Evolutionary conservation across 1,284 basidiomycete species (phyloP), one percentile per base, ranked within the genome.

Genomic region (Phenoliferia sp.): DNA sequence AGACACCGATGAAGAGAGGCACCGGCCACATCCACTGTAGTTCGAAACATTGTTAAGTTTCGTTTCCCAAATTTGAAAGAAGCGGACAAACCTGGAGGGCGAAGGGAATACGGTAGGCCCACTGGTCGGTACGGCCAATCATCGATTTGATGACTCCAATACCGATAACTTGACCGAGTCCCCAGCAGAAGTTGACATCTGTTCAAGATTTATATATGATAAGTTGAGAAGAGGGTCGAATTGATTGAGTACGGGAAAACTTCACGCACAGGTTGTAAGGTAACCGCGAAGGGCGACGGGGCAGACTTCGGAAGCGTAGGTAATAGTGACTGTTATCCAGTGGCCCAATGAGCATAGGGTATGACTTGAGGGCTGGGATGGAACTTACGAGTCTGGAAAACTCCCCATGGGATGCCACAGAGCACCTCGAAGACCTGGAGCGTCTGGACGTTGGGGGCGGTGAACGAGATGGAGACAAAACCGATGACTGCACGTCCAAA

Each of bases 231-330:
- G 22, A 54, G 15, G 22, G 7, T 19, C 22, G 10, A 26, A 9
- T 54, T 26, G 50, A 54, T 28, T 15, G n/a, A 54, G n/a, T 9
- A n/a, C 10, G 50, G n/a, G 22, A 28, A n/a, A n/a, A 28, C 10
- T 10, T 7, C 22, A 54, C 50, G 50, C 22, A 54, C 50, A 52
- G 57, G 81, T 79, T 34, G 82, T 83, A 19, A 83, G 76, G 74
- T 81, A 81, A 10, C 22, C 36, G 36, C 83, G 80, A 1, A 84
- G 77, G 16, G 77, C 76, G 54, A 81, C 80, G 2, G 83, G 83
- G 35, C 79, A 80, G 36, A 84, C 78, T 61, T 84, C 83, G 39
- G 80, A 79, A 22, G 83, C 82, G 68, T 83, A 84, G 0, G 81
- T 76, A 10, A 80, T 81, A 10, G 81, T 81, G 2, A 83, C 73